These are phyloP conservation scores for Suhomyces anneliseae DNA, from an alignment of 1,139 yeast genomes.

Conservation along the genomic window DNA sequence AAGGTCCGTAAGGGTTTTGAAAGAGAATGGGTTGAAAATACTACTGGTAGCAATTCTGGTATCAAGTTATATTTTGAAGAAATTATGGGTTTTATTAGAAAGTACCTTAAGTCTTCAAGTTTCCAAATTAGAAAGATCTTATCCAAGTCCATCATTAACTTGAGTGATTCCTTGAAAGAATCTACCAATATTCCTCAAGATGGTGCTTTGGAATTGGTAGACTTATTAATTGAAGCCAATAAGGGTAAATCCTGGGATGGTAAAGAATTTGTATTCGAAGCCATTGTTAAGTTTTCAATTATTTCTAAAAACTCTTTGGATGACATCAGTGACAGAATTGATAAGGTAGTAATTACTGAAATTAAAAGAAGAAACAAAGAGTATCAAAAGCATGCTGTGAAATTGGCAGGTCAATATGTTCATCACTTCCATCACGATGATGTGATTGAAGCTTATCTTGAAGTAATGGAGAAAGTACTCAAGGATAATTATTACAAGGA, in stretches of 20 bases:
- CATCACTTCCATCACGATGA: constrained; percentile 41
- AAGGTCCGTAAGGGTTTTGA: constrained; percentile 52
- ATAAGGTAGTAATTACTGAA: constrained; percentile 54
- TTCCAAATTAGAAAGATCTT: constrained; percentile 70
- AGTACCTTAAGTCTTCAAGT: constrained; percentile 54
- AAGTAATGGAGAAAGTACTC: constrained; percentile 34
- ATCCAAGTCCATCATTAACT: constrained; percentile 67
- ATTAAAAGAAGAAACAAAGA: constrained; percentile 64
- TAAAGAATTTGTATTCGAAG: constrained; percentile 71
- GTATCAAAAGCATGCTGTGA: constrained; percentile 59
- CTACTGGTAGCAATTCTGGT: constrained; percentile 72
- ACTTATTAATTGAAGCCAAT: constrained; percentile 59
- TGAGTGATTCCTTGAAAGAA: constrained; percentile 48
- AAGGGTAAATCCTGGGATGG: constrained; percentile 89
- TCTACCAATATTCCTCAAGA: constrained; percentile 30
- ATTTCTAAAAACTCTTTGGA: constrained; percentile 39
- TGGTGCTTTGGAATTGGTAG: constrained; percentile 42
- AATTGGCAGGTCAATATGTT: constrained; percentile 50
- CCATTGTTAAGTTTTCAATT: constrained; percentile 60
- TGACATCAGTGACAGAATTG: constrained; percentile 30
- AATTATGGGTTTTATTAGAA: constrained; percentile 53
- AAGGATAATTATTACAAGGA: constrained; percentile 28
- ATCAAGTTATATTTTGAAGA: constrained; percentile 72
- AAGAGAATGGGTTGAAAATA: constrained; percentile 76
- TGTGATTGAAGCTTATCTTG: constrained; percentile 39